phyloP scores from a whole-genome alignment of 352 stramenopile species.

The Aphanomyces cochlioides region DNA sequence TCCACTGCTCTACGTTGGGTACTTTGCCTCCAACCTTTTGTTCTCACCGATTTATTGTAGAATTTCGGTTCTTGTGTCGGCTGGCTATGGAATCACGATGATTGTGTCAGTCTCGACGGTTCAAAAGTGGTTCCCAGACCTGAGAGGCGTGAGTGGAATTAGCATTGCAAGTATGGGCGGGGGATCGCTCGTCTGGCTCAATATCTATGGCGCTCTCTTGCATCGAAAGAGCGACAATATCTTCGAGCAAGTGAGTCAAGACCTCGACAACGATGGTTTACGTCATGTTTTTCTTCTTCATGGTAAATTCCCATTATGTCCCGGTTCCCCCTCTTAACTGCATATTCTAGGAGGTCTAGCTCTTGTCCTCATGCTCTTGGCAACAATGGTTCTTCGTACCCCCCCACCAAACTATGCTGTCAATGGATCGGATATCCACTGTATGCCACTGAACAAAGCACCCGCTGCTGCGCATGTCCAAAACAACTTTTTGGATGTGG shows the following conservation, averaged over 20 bases:
- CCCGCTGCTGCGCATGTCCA: neutral
- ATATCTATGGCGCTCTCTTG: neutral
- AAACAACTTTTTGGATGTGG: slow-evolving; percentile 17
- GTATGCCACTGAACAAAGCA: neutral
- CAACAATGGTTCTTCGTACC: slow-evolving; percentile 1
- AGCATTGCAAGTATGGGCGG: neutral
- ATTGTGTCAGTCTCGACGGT: slow-evolving; percentile 6
- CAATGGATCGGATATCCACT: slow-evolving; percentile 20
- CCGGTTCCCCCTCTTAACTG: neutral
- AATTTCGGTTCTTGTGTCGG: neutral
- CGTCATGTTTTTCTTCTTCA: neutral
- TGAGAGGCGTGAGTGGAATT: neutral
- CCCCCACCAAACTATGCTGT: slow-evolving; percentile 4
- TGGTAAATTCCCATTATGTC: too few species aligned
- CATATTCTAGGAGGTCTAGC: neutral
- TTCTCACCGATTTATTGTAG: neutral
- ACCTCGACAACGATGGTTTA: too few species aligned
- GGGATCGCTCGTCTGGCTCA: neutral
- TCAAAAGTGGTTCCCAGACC: slow-evolving; percentile 24
- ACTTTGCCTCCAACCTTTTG: neutral
- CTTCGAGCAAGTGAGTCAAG: too few species aligned
- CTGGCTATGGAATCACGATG: neutral
- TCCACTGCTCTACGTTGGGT: slow-evolving; percentile 1
- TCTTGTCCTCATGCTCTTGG: neutral
- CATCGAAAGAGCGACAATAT: too few species aligned